phyloP scores from a whole-genome alignment of 192 early-diverging fungal species.

The Backusella macrospora region DNA sequence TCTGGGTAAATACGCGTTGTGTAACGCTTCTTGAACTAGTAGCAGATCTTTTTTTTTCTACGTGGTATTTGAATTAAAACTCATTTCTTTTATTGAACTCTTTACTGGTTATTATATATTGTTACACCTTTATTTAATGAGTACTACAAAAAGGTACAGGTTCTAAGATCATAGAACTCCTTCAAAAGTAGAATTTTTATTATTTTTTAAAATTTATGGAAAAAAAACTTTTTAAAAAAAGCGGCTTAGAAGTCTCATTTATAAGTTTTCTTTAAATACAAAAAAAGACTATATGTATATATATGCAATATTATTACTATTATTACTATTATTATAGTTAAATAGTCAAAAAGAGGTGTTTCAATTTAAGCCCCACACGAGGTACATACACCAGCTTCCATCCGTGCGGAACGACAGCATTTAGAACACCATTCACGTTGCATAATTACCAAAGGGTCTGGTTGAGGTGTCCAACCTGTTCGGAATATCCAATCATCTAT shows the following conservation, averaged over 20 bases:
- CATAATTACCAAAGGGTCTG: conserved; percentile 8
- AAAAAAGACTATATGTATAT: background rate
- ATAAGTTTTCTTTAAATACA: background rate
- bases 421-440: conserved; percentile 15
- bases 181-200: background rate
- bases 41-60: conserved; percentile 5
- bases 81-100: background rate
- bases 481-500: conserved; percentile 11
- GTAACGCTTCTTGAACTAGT: background rate
- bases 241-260: background rate
- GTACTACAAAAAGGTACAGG: background rate
- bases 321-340: background rate
- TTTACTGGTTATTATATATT: background rate
- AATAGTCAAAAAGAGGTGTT: background rate
- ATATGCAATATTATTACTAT: background rate
- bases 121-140: background rate
- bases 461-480: conserved; percentile 22
- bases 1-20: background rate
- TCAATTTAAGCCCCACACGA: background rate
- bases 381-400: conserved; percentile 4
- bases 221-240: background rate
- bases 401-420: background rate
- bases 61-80: background rate
- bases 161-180: background rate
- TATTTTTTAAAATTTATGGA: conserved; percentile 1